Conservation (phyloP, 1,284 basidiomycete species). For the Cutaneotrichosporon cutaneum region DNA sequence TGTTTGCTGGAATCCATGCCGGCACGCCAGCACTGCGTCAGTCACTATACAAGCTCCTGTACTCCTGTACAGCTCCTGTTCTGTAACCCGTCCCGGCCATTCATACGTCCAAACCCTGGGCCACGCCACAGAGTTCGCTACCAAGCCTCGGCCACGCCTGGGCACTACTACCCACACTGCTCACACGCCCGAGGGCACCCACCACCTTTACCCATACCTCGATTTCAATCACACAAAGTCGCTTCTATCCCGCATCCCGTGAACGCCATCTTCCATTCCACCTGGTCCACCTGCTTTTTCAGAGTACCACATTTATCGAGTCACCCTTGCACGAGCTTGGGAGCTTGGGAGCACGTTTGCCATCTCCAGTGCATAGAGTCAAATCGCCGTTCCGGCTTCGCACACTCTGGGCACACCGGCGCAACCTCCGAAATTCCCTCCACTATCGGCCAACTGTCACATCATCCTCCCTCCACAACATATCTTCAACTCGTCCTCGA, state of each 20-base stretch:
- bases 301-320: not conserved
- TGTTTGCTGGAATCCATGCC: constrained; percentile 1
- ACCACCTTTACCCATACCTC: no score
- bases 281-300: not conserved
- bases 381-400: not conserved
- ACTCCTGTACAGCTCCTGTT: no score
- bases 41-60: not conserved
- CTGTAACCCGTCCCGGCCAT: not conserved
- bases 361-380: not conserved
- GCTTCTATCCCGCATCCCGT: no score
- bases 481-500: not conserved
- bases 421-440: not conserved
- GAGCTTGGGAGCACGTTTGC: not conserved
- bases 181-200: no score
- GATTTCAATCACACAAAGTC: no score
- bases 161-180: no score
- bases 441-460: not conserved
- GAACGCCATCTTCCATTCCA: no score
- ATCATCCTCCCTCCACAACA: not conserved
- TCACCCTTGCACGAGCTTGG: not conserved
- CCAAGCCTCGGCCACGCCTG: no score
- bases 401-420: not conserved
- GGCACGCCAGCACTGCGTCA: not conserved
- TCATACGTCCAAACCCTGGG: no score
- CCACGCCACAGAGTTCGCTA: no score